These are phyloP conservation scores for Ulota crispa DNA, from an alignment of 225 moss, liverwort and hornwort species.

Conservation along the genomic window DNA sequence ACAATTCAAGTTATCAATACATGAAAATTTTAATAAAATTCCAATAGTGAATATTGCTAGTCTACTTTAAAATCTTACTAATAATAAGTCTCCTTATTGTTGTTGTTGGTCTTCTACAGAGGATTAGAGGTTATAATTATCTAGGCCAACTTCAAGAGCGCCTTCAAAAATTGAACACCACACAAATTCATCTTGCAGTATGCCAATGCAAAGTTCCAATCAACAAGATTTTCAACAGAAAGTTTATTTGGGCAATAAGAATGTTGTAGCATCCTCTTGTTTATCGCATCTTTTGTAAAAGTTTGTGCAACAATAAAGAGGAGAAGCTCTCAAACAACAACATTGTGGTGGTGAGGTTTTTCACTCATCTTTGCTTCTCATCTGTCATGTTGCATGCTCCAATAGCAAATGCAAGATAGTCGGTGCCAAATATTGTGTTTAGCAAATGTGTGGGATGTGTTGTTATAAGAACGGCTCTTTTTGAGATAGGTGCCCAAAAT, in stretches of 20 bases:
- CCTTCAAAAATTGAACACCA: too few species aligned
- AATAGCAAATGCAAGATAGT: conserved; percentile 15
- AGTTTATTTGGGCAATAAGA: not conserved
- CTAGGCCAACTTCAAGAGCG: too few species aligned
- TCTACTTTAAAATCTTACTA: too few species aligned
- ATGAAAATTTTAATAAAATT: too few species aligned
- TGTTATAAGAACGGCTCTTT: conserved; percentile 1
- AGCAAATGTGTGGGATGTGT: conserved; percentile 23
- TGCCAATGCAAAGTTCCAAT: not conserved
- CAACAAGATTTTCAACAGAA: not conserved
- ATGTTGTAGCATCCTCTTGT: not conserved
- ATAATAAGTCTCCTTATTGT: too few species aligned
- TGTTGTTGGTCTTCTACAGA: too few species aligned
- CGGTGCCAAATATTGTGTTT: conserved; percentile 18
- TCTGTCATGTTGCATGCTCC: conserved; percentile 21
- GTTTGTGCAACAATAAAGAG: not conserved
- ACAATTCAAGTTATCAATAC: too few species aligned
- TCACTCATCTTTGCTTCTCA: too few species aligned
- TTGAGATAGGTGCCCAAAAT: conserved; percentile 12
- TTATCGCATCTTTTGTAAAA: not conserved
- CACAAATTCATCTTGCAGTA: not conserved
- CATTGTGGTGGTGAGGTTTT: too few species aligned
- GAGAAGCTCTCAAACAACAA: not conserved
- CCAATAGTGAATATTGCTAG: too few species aligned
- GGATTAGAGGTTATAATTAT: too few species aligned